These are phyloP conservation scores for Penstemon newberryi DNA, from an alignment of 257 asterid genomes.

Conservation along the genomic window DNA sequence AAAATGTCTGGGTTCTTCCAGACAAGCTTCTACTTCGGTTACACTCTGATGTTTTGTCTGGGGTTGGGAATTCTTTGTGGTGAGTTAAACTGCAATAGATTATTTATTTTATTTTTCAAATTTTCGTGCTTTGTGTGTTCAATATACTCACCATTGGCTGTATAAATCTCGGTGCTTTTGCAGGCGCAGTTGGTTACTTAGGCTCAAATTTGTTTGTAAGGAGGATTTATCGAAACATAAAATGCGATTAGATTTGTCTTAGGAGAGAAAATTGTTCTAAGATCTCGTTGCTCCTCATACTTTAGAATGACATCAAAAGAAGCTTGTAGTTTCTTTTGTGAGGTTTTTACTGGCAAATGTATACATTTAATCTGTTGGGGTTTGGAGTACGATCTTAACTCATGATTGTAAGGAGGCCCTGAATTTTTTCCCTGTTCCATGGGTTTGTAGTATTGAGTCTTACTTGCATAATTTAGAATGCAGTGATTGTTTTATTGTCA, in stretches of 20 bases:
- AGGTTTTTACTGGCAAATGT: background rate
- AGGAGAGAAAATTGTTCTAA: conserved; percentile 10
- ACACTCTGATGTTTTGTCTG: conserved; percentile 42
- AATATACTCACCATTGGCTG: background rate
- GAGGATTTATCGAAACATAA: conserved; percentile 66
- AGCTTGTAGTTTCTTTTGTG: conserved; percentile 12
- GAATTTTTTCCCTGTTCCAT: conserved; percentile 33
- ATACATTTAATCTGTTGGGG: background rate
- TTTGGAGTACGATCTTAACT: conserved; percentile 36
- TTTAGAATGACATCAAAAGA: conserved; percentile 19
- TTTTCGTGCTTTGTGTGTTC: background rate
- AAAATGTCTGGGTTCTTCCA: conserved; percentile 76
- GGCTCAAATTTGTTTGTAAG: conserved; percentile 64
- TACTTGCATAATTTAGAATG: conserved; percentile 36
- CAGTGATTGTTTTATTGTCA: conserved; percentile 33
- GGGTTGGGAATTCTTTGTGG: conserved; percentile 69
- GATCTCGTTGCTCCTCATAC: conserved; percentile 15
- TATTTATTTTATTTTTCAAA: background rate
- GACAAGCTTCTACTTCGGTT: conserved; percentile 69
- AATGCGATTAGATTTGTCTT: conserved; percentile 44
- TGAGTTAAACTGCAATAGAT: conserved; percentile 25
- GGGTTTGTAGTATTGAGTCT: conserved; percentile 35
- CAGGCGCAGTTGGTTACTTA: conserved; percentile 65
- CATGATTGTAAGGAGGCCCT: conserved; percentile 33
- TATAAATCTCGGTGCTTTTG: background rate